A percentile compares a stretch with the other conserved stretches of the same genome.
Evolutionary conservation across 2,329 filamentous ascomycete species (phyloP).

Genomic region (Pseudocercospora fijiensis): DNA sequence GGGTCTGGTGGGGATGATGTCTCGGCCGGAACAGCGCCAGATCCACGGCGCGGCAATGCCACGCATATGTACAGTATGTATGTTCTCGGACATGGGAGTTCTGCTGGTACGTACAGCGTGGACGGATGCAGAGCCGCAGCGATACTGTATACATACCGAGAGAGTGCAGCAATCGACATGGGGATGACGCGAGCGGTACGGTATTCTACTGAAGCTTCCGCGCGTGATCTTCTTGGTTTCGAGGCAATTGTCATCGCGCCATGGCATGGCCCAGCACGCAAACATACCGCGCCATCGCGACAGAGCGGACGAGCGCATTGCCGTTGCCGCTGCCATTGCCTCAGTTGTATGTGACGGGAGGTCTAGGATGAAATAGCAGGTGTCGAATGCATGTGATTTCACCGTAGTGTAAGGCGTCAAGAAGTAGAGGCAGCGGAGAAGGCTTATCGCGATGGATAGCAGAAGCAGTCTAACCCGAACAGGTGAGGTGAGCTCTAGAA

Average conservation of each 20-base stretch:
- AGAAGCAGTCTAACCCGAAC: background rate
- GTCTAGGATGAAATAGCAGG: background rate
- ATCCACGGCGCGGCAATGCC: background rate
- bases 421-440: too few species aligned
- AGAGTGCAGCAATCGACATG: background rate
- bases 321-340: too few species aligned
- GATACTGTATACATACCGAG: too few species aligned
- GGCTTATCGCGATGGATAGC: background rate
- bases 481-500: background rate
- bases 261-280: background rate
- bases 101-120: background rate
- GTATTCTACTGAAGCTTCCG: background rate
- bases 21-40: background rate
- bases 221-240: conserved; percentile 1
- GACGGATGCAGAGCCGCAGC: too few species aligned
- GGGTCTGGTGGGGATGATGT: background rate
- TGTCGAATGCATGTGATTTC: background rate
- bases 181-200: background rate
- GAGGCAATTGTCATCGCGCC: background rate
- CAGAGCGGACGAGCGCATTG: background rate
- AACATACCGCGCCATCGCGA: background rate
- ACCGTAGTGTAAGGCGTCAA: too few species aligned
- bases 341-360: too few species aligned
- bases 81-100: background rate
- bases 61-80: background rate